These are phyloP conservation scores for Phytopythium chamaehyphon DNA, from an alignment of 352 stramenopile genomes.

Conservation along the genomic window DNA sequence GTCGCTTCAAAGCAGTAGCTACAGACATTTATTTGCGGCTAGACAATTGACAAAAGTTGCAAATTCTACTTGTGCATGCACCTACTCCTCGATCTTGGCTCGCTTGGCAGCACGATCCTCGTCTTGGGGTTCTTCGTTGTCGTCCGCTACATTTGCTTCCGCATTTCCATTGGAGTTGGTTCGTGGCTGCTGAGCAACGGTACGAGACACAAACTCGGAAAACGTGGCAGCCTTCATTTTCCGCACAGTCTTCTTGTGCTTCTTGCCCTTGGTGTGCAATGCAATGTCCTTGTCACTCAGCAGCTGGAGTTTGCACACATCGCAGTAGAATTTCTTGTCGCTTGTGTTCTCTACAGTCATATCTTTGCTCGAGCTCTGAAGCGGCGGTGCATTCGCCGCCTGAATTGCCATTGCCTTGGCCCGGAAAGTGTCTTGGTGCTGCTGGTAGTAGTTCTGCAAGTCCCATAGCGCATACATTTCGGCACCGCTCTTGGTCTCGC, in stretches of 20 bases:
- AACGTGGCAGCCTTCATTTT: constrained; percentile 40
- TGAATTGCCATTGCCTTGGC: constrained; percentile 33
- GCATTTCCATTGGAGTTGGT: not conserved
- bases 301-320: constrained; percentile 63
- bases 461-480: constrained; percentile 80
- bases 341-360: constrained; percentile 28
- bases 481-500: constrained; percentile 49
- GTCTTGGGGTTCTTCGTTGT: not conserved
- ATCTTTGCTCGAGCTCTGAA: constrained; percentile 15
- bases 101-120: constrained; percentile 6
- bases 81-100: constrained; percentile 1
- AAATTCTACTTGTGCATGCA: not conserved
- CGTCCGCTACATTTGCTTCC: not conserved
- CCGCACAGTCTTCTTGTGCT: constrained; percentile 78
- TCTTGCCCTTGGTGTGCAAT: constrained; percentile 74
- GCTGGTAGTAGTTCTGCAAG: constrained; percentile 48
- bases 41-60: not conserved
- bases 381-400: constrained; percentile 3
- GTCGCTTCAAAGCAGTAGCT: too few species aligned
- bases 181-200: constrained; percentile 10
- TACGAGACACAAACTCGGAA: constrained; percentile 41
- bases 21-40: too few species aligned
- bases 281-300: constrained; percentile 71
- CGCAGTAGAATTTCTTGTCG: constrained; percentile 61
- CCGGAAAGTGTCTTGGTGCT: constrained; percentile 49